Percentiles rank a stretch among this genome's conserved stretches.
These are phyloP conservation scores for Termitomyces bulborhizus DNA, from an alignment of 768 basidiomycete species.

Conservation along the genomic window DNA sequence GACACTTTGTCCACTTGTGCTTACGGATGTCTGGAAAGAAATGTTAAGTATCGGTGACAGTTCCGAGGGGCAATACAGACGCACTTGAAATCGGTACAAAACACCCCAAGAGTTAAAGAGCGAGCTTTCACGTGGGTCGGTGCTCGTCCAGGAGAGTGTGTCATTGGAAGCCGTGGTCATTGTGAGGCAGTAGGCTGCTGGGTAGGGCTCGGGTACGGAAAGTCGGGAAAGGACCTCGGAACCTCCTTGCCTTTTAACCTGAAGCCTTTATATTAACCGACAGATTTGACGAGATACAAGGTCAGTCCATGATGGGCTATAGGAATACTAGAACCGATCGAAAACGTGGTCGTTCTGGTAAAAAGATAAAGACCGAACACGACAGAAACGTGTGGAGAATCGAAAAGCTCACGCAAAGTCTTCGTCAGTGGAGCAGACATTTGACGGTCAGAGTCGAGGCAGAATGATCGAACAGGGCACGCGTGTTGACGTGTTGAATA, in stretches of 20 bases:
- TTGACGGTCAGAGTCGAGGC: slow-evolving; percentile 50
- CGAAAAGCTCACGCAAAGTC: slow-evolving; percentile 56
- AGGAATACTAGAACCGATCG: slow-evolving; percentile 62
- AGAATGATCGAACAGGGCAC: slow-evolving; percentile 66
- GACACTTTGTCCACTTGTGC: slow-evolving; percentile 57
- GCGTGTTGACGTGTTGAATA: slow-evolving; percentile 42
- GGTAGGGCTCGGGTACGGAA: slow-evolving; percentile 20
- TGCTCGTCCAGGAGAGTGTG: slow-evolving; percentile 81
- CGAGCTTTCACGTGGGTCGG: slow-evolving; percentile 77
- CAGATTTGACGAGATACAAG: slow-evolving; percentile 39
- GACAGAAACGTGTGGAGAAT: slow-evolving; percentile 68
- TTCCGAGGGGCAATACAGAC: slow-evolving; percentile 16
- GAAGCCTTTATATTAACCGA: slow-evolving; percentile 55
- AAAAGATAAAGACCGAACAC: slow-evolving; percentile 66
- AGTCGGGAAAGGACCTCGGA: slow-evolving; percentile 17
- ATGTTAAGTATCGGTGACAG: slow-evolving; percentile 20
- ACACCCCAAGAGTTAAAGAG: slow-evolving; percentile 80
- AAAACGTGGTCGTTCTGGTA: slow-evolving; percentile 66
- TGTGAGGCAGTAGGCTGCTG: slow-evolving; percentile 19
- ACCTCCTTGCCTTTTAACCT: slow-evolving; percentile 21
- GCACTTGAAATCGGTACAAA: slow-evolving; percentile 75
- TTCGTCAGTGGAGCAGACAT: slow-evolving; percentile 69
- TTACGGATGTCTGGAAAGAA: slow-evolving; percentile 54
- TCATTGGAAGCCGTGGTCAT: slow-evolving; percentile 58
- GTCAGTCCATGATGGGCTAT: slow-evolving; percentile 17